A percentile compares a stretch with the other conserved stretches of the same genome.
Conservation (phyloP, 768 basidiomycete species). For the Boletus pseudopeckii region DNA sequence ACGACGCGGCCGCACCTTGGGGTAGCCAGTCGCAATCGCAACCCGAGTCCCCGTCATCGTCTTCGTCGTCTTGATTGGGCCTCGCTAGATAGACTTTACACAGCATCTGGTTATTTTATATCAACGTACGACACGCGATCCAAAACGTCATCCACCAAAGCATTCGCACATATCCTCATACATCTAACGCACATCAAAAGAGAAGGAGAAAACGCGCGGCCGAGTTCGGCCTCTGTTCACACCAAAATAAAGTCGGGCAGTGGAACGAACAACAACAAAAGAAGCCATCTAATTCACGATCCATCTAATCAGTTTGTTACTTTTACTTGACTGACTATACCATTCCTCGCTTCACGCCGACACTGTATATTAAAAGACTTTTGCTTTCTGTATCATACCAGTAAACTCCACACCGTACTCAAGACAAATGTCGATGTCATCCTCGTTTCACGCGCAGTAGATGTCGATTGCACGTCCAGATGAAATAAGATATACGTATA, state of each 20-base stretch:
- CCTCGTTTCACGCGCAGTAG: too few relatives aligned
- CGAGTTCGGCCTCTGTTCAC: background rate
- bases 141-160: background rate
- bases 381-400: conserved; percentile 6
- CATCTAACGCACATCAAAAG: background rate
- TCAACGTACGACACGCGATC: background rate
- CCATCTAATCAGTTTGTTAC: background rate
- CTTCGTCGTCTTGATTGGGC: background rate
- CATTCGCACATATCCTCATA: background rate
- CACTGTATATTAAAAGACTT: background rate
- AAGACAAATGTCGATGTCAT: too few relatives aligned
- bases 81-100: background rate
- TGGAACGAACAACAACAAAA: background rate
- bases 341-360: background rate
- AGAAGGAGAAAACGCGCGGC: background rate
- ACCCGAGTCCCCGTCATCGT: background rate
- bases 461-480: too few relatives aligned
- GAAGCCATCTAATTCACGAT: background rate
- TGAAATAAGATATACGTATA: too few relatives aligned
- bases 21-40: conserved; percentile 12
- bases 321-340: background rate
- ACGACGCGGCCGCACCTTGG: conserved; percentile 56
- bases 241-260: background rate
- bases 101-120: background rate
- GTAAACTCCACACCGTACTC: background rate